These are phyloP conservation scores for Scheffersomyces stipitis DNA, from an alignment of 805 yeast genomes.

Conservation along the genomic window DNA sequence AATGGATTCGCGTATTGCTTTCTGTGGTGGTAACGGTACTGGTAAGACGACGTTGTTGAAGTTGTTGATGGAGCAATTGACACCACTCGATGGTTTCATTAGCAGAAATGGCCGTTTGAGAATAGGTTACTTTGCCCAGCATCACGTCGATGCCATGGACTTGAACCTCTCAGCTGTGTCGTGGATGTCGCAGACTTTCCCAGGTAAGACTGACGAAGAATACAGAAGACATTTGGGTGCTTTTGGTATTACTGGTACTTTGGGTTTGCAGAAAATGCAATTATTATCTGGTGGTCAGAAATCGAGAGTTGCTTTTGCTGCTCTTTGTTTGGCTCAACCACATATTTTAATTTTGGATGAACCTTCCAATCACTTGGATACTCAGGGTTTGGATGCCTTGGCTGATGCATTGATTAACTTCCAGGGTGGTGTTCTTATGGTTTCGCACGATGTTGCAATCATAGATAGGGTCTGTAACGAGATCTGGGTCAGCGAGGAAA, in stretches of 20 bases:
- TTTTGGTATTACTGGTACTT: slow-evolving; percentile 93
- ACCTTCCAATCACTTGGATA: slow-evolving; percentile 98
- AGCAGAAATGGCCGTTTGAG: slow-evolving; percentile 82
- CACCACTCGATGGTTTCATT: slow-evolving; percentile 76
- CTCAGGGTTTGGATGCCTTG: slow-evolving; percentile 94
- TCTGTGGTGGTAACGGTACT: slow-evolving; percentile 98
- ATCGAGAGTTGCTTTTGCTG: slow-evolving; percentile 97
- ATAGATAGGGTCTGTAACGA: slow-evolving; percentile 88
- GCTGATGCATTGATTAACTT: slow-evolving; percentile 84
- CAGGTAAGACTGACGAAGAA: slow-evolving; percentile 95
- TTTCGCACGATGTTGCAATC: slow-evolving; percentile 93
- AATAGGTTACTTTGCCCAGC: slow-evolving; percentile 97
- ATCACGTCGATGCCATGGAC: slow-evolving; percentile 98
- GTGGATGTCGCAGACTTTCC: slow-evolving; percentile 88
- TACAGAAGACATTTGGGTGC: slow-evolving; percentile 95
- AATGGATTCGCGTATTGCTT: slow-evolving; percentile 91
- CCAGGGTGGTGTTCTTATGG: slow-evolving; percentile 97
- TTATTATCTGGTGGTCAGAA: slow-evolving; percentile 96
- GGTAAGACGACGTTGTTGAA: slow-evolving; percentile 97
- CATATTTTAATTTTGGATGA: slow-evolving; percentile 92
- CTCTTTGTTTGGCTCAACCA: slow-evolving; percentile 84
- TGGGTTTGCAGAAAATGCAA: slow-evolving; percentile 89
- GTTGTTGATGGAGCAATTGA: slow-evolving; percentile 72
- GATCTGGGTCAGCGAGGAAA: slow-evolving; percentile 93
- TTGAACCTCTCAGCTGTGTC: slow-evolving; percentile 79